Evolutionary conservation across 345 rosid species (phyloP).

Genomic region (Linum usitatissimum): DNA sequence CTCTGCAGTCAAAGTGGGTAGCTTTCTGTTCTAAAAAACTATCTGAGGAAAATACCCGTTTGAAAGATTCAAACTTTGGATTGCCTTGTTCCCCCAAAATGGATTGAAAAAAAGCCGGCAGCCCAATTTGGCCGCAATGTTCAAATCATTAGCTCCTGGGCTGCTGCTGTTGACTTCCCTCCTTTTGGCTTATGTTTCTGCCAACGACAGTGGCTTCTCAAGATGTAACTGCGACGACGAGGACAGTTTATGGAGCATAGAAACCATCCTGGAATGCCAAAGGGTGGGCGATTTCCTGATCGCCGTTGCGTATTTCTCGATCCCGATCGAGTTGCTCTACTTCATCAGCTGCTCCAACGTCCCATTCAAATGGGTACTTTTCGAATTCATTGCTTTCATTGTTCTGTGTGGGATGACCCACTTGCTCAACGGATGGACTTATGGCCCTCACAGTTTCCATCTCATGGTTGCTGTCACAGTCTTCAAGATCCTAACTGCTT

Average conservation of each 20-base stretch:
- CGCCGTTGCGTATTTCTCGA: slow-evolving; percentile 89
- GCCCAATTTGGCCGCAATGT: slow-evolving; percentile 45
- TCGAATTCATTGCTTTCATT: slow-evolving; percentile 90
- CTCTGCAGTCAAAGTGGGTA: background rate
- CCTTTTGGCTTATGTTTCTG: slow-evolving; percentile 26
- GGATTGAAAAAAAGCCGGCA: slow-evolving; percentile 30
- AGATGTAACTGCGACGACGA: slow-evolving; percentile 90
- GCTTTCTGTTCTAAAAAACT: background rate
- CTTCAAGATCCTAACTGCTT: slow-evolving; percentile 83
- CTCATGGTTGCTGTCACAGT: slow-evolving; percentile 84
- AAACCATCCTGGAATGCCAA: slow-evolving; percentile 70
- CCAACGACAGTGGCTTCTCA: slow-evolving; percentile 34
- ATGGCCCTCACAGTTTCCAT: slow-evolving; percentile 68
- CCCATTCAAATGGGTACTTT: slow-evolving; percentile 96
- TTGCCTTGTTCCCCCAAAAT: slow-evolving; percentile 7
- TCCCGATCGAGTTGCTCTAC: slow-evolving; percentile 87
- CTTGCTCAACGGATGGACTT: slow-evolving; percentile 90
- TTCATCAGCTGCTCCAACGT: slow-evolving; percentile 88
- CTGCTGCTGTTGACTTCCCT: slow-evolving; percentile 35
- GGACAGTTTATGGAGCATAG: slow-evolving; percentile 64
- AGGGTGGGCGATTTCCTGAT: slow-evolving; percentile 87
- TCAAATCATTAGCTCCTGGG: slow-evolving; percentile 44
- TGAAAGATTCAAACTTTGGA: slow-evolving; percentile 3
- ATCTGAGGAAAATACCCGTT: background rate
- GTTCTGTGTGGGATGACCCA: slow-evolving; percentile 97